Conservation (phyloP, 345 rosid species). For the Boechera retrofracta region DNA sequence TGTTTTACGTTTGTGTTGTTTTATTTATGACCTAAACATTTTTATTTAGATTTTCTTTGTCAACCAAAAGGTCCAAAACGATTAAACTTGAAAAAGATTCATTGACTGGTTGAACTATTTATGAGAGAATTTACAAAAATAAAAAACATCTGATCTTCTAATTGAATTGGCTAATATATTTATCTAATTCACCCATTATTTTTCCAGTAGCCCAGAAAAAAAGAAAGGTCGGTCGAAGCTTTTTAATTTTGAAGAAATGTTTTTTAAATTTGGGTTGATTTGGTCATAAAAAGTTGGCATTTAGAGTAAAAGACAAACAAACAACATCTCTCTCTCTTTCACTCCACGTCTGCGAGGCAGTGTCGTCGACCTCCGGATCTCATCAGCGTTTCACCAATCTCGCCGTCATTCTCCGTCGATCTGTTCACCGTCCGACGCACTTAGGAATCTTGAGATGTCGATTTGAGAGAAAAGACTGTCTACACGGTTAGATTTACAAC, state of each 20-base stretch:
- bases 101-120: background rate
- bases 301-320: slow-evolving; percentile 30
- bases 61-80: background rate
- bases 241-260: background rate
- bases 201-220: too few relatives aligned
- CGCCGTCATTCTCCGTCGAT: slow-evolving; percentile 12
- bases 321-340: slow-evolving; percentile 18
- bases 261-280: background rate
- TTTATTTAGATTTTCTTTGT: background rate
- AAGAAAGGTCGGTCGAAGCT: too few relatives aligned
- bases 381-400: slow-evolving; percentile 34
- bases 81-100: background rate
- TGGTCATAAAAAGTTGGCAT: slow-evolving; percentile 23
- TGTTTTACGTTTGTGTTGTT: background rate
- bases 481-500: slow-evolving; percentile 5
- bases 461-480: slow-evolving; percentile 19
- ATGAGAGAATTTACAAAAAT: too few relatives aligned
- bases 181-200: too few relatives aligned
- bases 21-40: background rate
- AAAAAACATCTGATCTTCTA: too few relatives aligned
- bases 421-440: background rate
- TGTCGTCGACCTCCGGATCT: slow-evolving; percentile 39
- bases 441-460: background rate
- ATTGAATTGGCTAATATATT: too few relatives aligned
- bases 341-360: slow-evolving; percentile 43